Evolutionary conservation across 352 stramenopile species (phyloP), one percentile per base, ranked within the genome.

Genomic region (Phytophthora niederhauseri): DNA sequence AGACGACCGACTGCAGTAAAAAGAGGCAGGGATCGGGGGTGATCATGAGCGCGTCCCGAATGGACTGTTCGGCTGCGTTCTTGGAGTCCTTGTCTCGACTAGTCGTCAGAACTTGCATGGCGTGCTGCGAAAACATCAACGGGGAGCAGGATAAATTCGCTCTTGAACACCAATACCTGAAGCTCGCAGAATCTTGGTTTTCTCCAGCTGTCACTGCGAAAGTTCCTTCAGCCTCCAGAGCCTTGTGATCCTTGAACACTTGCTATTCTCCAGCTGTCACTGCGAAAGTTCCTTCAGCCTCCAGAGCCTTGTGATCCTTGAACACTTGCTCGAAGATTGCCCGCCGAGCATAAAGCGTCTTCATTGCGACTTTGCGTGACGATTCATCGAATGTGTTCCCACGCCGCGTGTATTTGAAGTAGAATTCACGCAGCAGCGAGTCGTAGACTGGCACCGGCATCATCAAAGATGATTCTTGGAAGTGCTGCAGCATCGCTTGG

Each of bases 371-470:
- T 50, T 78, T 81, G 30, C 82, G 82, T 43, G 80, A 88, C 1
- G 80, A 76, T 20, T 90, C 80, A 57, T 92, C 84, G 56, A 92
- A 91, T 3, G 58, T 63, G 30, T 76, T 65, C 3, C 84, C 80
- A 1, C 82, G 80, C 17, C 84, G 80, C 0, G 85, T 92, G 61
- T 88, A 92, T 60, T 94, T 92, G 64, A 89, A 87, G 64, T 90
- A 92, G 61, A 94, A 84, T 50, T 94, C 85, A 19, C 79, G 85
- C 52, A 94, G 68, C 20, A 92, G 64, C 22, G 85, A 92, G 28
- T 87, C 78, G 58, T 94, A 94, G 26, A 87, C 80, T 19, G 84
- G 84, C 4, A 92, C 78, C 4, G 70, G 36, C 57, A 92, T 67
- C 65, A 91, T 69, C 31, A 90, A 53, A 1, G 26, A 61, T 5